phyloP scores from a whole-genome alignment of 1,284 basidiomycete species.

The Fistulina hepatica region DNA sequence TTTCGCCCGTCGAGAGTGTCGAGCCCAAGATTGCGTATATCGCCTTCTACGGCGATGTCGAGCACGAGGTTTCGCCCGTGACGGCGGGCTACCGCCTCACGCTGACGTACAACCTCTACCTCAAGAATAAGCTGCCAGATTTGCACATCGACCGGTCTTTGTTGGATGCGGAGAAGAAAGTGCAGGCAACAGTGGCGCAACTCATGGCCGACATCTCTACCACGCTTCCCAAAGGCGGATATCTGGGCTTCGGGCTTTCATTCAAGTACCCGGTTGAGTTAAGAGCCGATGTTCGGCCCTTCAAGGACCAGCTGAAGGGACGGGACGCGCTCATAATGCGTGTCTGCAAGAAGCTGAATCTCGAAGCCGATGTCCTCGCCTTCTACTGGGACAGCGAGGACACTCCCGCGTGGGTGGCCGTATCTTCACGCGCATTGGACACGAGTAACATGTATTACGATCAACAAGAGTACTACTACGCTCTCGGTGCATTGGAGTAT shows the following conservation, averaged over 20 bases:
- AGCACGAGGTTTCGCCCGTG: slow-evolving; percentile 31
- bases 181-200: slow-evolving; percentile 16
- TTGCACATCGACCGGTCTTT: slow-evolving; percentile 1
- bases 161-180: too few species aligned
- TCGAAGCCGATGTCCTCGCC: neutral
- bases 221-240: slow-evolving; percentile 25
- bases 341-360: neutral
- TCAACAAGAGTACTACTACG: too few species aligned
- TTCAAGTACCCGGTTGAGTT: slow-evolving; percentile 22
- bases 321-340: slow-evolving; percentile 6
- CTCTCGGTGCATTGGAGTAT: too few species aligned
- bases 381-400: neutral
- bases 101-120: slow-evolving; percentile 30
- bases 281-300: neutral
- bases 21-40: slow-evolving; percentile 18
- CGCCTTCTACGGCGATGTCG: slow-evolving; percentile 30
- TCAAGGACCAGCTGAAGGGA: slow-evolving; percentile 2
- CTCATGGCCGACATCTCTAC: slow-evolving; percentile 16
- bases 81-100: slow-evolving; percentile 29
- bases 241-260: slow-evolving; percentile 24
- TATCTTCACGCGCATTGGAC: too few species aligned
- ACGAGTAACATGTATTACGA: too few species aligned
- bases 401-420: too few species aligned
- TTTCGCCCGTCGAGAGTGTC: slow-evolving; percentile 2
- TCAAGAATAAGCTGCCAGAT: slow-evolving; percentile 6